Evolutionary conservation across 2,329 filamentous ascomycete species (phyloP).

Genomic region (Chrysoporthe cubensis): DNA sequence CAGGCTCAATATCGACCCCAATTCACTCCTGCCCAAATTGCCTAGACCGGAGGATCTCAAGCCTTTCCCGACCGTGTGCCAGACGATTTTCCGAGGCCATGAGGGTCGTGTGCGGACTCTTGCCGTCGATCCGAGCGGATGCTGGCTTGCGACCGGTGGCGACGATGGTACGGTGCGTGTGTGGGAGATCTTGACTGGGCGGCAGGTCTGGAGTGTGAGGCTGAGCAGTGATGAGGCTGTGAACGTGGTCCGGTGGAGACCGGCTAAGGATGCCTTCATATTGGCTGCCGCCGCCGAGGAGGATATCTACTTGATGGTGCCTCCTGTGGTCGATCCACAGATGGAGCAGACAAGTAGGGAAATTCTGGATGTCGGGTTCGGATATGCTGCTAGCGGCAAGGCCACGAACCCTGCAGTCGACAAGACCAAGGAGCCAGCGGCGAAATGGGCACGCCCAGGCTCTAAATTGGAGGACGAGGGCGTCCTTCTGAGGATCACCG

Average conservation of each 20-base stretch:
- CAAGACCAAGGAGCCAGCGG: constrained; percentile 72
- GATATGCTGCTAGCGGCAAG: constrained; percentile 73
- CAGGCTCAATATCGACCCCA: constrained; percentile 94
- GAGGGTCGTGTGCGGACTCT: constrained; percentile 85
- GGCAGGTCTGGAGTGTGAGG: constrained; percentile 84
- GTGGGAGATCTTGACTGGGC: constrained; percentile 85
- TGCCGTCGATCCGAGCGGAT: constrained; percentile 81
- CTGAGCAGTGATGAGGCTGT: constrained; percentile 80
- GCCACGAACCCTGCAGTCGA: constrained; percentile 54
- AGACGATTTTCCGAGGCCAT: constrained; percentile 86
- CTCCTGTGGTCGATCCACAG: constrained; percentile 71
- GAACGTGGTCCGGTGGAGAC: constrained; percentile 87
- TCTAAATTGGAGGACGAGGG: constrained; percentile 74
- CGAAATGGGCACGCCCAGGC: constrained; percentile 83
- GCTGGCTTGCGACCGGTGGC: constrained; percentile 87
- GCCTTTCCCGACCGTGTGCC: constrained; percentile 90
- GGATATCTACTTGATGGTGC: constrained; percentile 82
- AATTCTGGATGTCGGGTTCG: constrained; percentile 86
- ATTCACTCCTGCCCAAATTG: constrained; percentile 88
- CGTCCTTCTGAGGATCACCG: constrained; percentile 78
- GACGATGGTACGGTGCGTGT: constrained; percentile 92
- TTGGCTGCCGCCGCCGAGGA: constrained; percentile 85
- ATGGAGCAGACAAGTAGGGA: constrained; percentile 75
- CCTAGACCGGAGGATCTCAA: constrained; percentile 91
- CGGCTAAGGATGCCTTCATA: constrained; percentile 77